Base-by-base conservation (phyloP, 768 basidiomycete genomes). In the Fomitopsis serialis region DNA sequence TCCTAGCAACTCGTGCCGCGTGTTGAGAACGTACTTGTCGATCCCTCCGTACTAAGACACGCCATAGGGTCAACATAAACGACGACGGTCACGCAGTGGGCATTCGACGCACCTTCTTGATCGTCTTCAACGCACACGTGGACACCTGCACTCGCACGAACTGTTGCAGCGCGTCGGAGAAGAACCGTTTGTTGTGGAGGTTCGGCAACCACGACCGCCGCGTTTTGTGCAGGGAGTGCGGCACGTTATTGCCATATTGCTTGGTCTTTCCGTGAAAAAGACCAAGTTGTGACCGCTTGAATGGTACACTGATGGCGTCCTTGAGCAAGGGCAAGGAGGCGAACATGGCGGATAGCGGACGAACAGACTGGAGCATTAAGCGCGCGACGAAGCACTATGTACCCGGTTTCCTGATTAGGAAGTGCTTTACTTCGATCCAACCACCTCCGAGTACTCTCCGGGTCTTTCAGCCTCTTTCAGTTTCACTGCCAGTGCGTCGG, bases 161-260 rank as follows among this genome's bases (percentile, higher is more conserved):
- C 48, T 76, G 67, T 27, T 77, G 80, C 34, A 92, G 68, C 8
- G 80, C 69, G 13, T 87, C 84, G 12, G 88, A 92, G 58, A 72
- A 78, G 43, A 93, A 61, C 1, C 83, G 79, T 68, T 93, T 92
- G 48, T 74, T 72, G 59, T 93, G 91, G 22, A 92, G 78, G 69
- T 95, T 95, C 34, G 92, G 92, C 11, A 92, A 74, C 92, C 92
- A 95, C 42, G 86, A 79, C 37, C 92, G 77, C 47, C 88, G 84
- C 23, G 93, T 93, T 73, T 93, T 94, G 66, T 87, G 80, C 66
- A 86, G 85, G 22, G 92, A 93, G 68, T 91, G 87, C 0, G 92
- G 91, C 45, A 94, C 90, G 64, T 86, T 93, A 75, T 94, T 93
- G 23, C 92, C 92, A 59, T 82, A 82, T 62, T 84, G 85, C 61